Evolutionary conservation across 1,284 basidiomycete genomes (phyloP).

Genomic region (Termitomyces sp.): DNA sequence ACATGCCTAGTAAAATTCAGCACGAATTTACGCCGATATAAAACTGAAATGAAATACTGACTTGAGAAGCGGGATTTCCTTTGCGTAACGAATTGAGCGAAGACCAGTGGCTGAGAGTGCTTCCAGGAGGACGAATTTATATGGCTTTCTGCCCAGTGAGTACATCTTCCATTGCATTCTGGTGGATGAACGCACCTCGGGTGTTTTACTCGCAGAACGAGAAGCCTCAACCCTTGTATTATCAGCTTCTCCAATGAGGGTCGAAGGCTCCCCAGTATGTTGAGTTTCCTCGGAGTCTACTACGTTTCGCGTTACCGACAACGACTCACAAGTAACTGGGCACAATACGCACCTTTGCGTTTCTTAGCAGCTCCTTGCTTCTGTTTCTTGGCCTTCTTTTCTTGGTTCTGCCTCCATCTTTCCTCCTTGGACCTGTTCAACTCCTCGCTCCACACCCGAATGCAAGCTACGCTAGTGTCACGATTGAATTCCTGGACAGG

Average conservation of each 20-base stretch:
- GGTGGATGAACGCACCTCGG: constrained; percentile 17
- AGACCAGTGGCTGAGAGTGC: constrained; percentile 95
- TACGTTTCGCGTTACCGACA: constrained; percentile 6
- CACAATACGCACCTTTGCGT: constrained; percentile 23
- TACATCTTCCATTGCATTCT: neutral
- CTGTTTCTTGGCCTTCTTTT: constrained; percentile 30
- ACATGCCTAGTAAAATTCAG: constrained; percentile 57
- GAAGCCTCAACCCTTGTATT: constrained; percentile 1
- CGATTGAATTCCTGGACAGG: constrained; percentile 99
- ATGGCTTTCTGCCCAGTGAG: constrained; percentile 31
- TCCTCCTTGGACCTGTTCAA: constrained; percentile 59
- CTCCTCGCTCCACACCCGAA: constrained; percentile 80
- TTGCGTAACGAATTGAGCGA: constrained; percentile 94
- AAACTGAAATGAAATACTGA: constrained; percentile 31
- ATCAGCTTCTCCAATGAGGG: neutral
- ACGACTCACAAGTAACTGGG: neutral
- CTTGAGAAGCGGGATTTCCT: constrained; percentile 92
- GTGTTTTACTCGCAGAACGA: constrained; percentile 3
- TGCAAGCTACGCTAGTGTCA: constrained; percentile 88
- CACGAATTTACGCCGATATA: neutral
- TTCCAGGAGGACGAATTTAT: constrained; percentile 84
- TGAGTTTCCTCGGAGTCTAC: constrained; percentile 11
- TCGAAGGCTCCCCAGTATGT: neutral
- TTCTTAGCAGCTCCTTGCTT: constrained; percentile 25
- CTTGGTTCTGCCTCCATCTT: constrained; percentile 47